Conservation (phyloP, 306 rosid species). For the Prosopis cineraria region DNA sequence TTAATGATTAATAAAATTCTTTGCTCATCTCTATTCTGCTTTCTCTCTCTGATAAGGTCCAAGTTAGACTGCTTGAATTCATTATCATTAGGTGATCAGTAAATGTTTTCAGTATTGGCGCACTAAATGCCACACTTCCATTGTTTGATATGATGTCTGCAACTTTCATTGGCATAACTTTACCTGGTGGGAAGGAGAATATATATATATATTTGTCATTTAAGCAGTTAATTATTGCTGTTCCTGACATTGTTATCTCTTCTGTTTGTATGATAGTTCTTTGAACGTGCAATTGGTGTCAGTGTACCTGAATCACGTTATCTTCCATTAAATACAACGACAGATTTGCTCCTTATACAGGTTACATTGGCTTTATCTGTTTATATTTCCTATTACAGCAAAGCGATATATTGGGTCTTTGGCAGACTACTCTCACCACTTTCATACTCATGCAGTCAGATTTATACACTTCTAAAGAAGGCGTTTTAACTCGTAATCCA, state of each 20-base stretch:
- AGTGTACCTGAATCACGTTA: constrained; percentile 59
- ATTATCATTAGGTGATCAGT: background rate
- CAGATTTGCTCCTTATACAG: constrained; percentile 70
- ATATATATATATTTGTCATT: background rate
- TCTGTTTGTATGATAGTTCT: constrained; percentile 48
- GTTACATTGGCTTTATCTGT: constrained; percentile 38
- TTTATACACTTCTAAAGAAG: constrained; percentile 54
- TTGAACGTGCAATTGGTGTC: constrained; percentile 57
- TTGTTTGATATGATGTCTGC: background rate
- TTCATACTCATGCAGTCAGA: constrained; percentile 63
- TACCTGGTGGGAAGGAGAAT: constrained; percentile 9
- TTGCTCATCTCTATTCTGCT: no score
- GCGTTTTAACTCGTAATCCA: constrained; percentile 60
- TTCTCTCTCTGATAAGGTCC: background rate
- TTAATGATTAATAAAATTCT: background rate
- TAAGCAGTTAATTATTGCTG: constrained; percentile 11
- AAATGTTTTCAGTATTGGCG: background rate
- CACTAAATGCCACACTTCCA: background rate
- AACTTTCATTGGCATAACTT: constrained; percentile 10
- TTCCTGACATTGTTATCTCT: constrained; percentile 18
- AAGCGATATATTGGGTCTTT: background rate
- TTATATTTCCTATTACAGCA: constrained; percentile 1
- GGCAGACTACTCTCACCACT: constrained; percentile 13
- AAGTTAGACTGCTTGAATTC: constrained; percentile 8
- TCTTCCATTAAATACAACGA: constrained; percentile 56